Conservation (phyloP, 441 rosid species). For the Croton setiger region DNA sequence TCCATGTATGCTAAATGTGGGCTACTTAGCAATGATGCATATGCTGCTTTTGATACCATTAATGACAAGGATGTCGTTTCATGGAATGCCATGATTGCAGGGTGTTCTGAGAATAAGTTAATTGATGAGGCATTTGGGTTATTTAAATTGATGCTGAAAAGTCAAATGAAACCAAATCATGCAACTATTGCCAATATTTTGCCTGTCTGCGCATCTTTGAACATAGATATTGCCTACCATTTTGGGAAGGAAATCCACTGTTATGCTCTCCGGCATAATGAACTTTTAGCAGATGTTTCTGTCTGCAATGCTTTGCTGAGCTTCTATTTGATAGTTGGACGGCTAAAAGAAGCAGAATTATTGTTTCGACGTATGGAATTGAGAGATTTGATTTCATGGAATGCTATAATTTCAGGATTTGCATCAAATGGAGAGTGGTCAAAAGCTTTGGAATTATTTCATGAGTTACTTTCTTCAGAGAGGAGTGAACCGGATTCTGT, state of each 20-base stretch:
- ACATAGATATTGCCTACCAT: conserved; percentile 31
- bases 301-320: conserved; percentile 74
- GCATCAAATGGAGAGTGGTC: conserved; percentile 55
- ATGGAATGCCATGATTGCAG: conserved; percentile 86
- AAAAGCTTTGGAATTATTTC: conserved; percentile 57
- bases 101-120: conserved; percentile 69
- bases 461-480: conserved; percentile 37
- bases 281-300: conserved; percentile 42
- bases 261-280: conserved; percentile 48
- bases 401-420: conserved; percentile 69
- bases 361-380: conserved; percentile 54
- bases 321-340: conserved; percentile 61
- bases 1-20: conserved; percentile 84
- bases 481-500: conserved; percentile 48
- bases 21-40: conserved; percentile 42
- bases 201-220: conserved; percentile 57
- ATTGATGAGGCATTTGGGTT: conserved; percentile 44
- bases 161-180: conserved; percentile 45
- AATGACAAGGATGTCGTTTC: conserved; percentile 75
- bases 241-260: conserved; percentile 66
- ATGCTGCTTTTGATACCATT: conserved; percentile 49
- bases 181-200: conserved; percentile 57
- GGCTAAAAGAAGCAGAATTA: conserved; percentile 47
- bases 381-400: conserved; percentile 88
- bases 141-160: conserved; percentile 59